phyloP scores from a whole-genome alignment of 2,329 filamentous ascomycete genomes.

The Boeremia exigua region DNA sequence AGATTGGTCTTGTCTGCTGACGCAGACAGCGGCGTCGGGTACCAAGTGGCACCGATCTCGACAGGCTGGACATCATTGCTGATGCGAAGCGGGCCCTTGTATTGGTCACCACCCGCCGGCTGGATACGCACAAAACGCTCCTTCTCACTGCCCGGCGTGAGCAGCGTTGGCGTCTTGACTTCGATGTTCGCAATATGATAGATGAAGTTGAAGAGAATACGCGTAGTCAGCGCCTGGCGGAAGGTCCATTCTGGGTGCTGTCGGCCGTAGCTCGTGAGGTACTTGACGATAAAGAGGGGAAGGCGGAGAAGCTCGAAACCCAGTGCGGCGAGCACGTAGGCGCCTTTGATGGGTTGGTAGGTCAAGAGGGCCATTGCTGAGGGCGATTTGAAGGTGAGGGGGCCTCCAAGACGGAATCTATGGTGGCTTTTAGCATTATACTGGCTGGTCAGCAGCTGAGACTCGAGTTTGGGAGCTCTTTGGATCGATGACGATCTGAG shows the following conservation, averaged over 20 bases:
- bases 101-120: constrained; percentile 26
- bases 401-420: too few species aligned
- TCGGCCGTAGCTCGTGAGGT: constrained; percentile 44
- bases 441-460: too few species aligned
- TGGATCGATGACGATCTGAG: too few species aligned
- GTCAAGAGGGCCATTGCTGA: constrained; percentile 31
- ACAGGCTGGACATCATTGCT: constrained; percentile 46
- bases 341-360: constrained; percentile 50
- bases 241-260: constrained; percentile 50
- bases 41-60: constrained; percentile 53
- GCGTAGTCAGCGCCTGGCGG: constrained; percentile 47
- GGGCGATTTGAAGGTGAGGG: too few species aligned
- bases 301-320: constrained; percentile 44
- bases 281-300: constrained; percentile 51
- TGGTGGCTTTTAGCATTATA: too few species aligned
- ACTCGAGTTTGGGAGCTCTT: too few species aligned
- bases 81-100: constrained; percentile 39
- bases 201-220: constrained; percentile 42
- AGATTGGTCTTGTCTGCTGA: constrained; percentile 21
- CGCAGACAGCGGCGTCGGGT: constrained; percentile 36
- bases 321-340: constrained; percentile 47
- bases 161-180: constrained; percentile 36
- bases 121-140: constrained; percentile 47
- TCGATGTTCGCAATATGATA: constrained; percentile 42
- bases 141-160: constrained; percentile 48